A percentile compares a stretch with the other conserved stretches of the same genome.
These are phyloP conservation scores for Neurospora intermedia DNA, from an alignment of 495 filamentous ascomycete genomes.

Conservation along the genomic window DNA sequence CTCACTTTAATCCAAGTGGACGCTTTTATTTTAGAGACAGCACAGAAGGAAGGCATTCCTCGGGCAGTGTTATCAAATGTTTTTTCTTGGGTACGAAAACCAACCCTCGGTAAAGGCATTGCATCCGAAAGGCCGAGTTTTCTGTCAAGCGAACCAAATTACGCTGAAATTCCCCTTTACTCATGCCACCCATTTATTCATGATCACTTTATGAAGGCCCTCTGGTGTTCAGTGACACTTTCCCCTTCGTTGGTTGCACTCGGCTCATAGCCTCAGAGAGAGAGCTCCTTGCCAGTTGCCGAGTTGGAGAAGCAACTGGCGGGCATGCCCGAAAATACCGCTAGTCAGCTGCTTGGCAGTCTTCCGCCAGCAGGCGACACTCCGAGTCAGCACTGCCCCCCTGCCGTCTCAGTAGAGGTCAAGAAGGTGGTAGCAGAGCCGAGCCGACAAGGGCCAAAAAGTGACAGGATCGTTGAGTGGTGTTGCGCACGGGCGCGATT, in stretches of 20 bases:
- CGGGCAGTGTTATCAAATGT: not conserved
- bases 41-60: not conserved
- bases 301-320: not conserved
- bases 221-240: not conserved
- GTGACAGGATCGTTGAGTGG: not conserved
- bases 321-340: not conserved
- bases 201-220: not conserved
- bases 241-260: not conserved
- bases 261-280: not conserved
- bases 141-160: not conserved
- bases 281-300: not conserved
- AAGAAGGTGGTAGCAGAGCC: not conserved
- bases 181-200: not conserved
- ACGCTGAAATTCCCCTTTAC: not conserved
- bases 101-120: not conserved
- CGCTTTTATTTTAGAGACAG: not conserved
- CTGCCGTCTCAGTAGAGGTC: not conserved
- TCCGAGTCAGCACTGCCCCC: not conserved
- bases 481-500: not conserved
- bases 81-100: not conserved
- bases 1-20: not conserved
- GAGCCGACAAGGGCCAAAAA: not conserved
- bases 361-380: not conserved
- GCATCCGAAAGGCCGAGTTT: not conserved
- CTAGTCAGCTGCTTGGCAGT: not conserved